Conservation (phyloP, 1,284 basidiomycete genomes). For the Meripilus lineatus region DNA sequence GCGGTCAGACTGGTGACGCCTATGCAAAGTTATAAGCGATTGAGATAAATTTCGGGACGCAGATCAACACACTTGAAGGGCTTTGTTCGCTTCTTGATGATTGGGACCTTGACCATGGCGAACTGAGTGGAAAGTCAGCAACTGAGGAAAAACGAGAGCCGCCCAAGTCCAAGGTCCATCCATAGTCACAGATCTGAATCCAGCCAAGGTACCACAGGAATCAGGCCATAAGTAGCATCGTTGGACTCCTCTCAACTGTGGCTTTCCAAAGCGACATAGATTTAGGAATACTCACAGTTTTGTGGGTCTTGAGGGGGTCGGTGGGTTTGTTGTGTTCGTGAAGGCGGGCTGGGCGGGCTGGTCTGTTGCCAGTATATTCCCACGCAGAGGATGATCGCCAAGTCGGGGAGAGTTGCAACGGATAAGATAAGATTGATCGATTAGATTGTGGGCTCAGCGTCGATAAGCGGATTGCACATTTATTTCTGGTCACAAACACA, state of each 20-base stretch:
- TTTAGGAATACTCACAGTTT: slow-evolving; percentile 34
- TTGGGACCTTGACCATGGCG: slow-evolving; percentile 85
- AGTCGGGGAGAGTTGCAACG: no score
- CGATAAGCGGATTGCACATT: no score
- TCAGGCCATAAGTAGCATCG: slow-evolving; percentile 13
- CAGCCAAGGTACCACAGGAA: slow-evolving; percentile 14
- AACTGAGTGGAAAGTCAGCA: slow-evolving; percentile 26
- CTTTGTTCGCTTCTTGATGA: slow-evolving; percentile 96
- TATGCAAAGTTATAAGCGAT: slow-evolving; percentile 31
- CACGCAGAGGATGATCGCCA: not conserved
- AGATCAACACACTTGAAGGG: slow-evolving; percentile 75
- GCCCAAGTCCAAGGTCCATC: slow-evolving; percentile 18
- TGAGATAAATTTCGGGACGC: slow-evolving; percentile 6
- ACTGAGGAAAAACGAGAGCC: slow-evolving; percentile 2
- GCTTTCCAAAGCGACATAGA: slow-evolving; percentile 11
- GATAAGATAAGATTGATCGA: no score
- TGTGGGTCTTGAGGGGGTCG: slow-evolving; percentile 28
- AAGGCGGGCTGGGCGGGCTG: slow-evolving; percentile 2
- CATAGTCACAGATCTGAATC: slow-evolving; percentile 18
- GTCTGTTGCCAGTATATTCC: not conserved
- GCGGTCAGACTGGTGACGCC: slow-evolving; percentile 96
- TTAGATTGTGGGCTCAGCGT: no score
- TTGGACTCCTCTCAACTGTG: slow-evolving; percentile 14
- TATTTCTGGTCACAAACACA: no score
- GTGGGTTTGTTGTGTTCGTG: slow-evolving; percentile 16